A percentile compares a stretch with the other conserved stretches of the same genome.
Conservation (phyloP, 192 early-diverging fungal genomes). For the Coemansia sp. region DNA sequence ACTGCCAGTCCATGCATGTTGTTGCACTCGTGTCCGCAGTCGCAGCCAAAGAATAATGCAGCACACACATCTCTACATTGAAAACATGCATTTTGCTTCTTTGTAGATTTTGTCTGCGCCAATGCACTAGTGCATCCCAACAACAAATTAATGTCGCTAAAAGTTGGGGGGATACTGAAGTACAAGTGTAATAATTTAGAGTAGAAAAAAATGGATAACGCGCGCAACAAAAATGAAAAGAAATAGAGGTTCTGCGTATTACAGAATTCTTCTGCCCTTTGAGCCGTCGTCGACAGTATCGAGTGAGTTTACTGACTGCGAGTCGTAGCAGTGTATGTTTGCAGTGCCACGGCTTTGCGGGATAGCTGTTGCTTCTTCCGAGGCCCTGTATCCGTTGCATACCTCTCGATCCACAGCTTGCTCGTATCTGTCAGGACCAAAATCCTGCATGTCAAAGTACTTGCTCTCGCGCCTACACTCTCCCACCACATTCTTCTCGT, state of each 20-base stretch:
- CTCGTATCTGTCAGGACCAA: background rate
- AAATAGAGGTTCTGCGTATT: background rate
- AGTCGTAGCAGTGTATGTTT: background rate
- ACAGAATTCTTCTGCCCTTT: slow-evolving; percentile 7
- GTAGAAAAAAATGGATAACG: background rate
- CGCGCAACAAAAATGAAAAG: background rate
- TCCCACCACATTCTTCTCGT: background rate
- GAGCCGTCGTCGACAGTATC: background rate
- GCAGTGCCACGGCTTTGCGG: background rate
- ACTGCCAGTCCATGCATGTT: too few species aligned
- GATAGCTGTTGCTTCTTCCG: background rate
- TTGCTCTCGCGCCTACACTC: background rate
- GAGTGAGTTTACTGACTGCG: background rate
- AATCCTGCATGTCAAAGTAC: background rate
- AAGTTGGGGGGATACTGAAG: background rate
- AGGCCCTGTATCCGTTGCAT: background rate
- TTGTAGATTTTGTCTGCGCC: background rate
- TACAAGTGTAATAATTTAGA: background rate
- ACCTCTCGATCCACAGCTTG: background rate
- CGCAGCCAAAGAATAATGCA: too few species aligned
- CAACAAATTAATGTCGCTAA: background rate
- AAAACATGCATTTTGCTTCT: background rate
- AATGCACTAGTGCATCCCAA: background rate
- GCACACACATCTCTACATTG: background rate
- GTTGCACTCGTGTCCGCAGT: too few species aligned